Base-by-base conservation (phyloP, 306 rosid species). In the Cicer yamashitae region DNA sequence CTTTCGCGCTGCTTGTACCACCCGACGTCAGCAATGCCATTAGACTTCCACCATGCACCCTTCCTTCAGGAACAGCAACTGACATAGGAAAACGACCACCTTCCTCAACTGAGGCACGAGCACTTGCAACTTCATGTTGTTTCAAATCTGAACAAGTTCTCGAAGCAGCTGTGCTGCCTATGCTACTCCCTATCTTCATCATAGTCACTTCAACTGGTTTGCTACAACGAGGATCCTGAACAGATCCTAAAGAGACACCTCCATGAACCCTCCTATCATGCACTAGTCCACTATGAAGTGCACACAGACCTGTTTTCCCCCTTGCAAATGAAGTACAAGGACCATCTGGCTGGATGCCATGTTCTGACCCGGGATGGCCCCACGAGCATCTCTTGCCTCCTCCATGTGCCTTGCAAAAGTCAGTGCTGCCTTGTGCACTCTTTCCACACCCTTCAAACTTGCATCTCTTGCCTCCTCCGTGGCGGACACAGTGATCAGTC, bases 321-420 rank as follows among this genome's bases (percentile, higher is more conserved):
- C 97, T 84, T 12, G 98, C 96, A 73, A 91, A 93, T 56, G 98
- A 93, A 84, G 75, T 82, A 47, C 98, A 93, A 67, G 97, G 90
- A 85, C 80, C 86, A 60, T 83, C 82, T 6, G 86, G 80, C 77
- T 84, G 84, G 61, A 14, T 76, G 18, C 89, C 83, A 50, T 79
- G 89, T 66, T 86, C 90, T 71, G 98, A 90, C 57, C 88, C 96
- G 1, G 89, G 87, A 85, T 89, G 94, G 64, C 96, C 98, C 98
- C 98, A 93, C 41, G 91, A 91, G 85, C 98, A 93, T 77, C 91
- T 88, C 79, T 93, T 93, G 80, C 98, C 98, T 75, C 98, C 98
- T n/a, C 98, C 98, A 84, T 93, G 98, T 9, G 98, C 98, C 85
- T 93, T 93, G 85, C 98, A 93, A 67, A 85, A 93, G 85, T 93